Conservation (phyloP, 83 land plant genomes). For the Picea abies region DNA sequence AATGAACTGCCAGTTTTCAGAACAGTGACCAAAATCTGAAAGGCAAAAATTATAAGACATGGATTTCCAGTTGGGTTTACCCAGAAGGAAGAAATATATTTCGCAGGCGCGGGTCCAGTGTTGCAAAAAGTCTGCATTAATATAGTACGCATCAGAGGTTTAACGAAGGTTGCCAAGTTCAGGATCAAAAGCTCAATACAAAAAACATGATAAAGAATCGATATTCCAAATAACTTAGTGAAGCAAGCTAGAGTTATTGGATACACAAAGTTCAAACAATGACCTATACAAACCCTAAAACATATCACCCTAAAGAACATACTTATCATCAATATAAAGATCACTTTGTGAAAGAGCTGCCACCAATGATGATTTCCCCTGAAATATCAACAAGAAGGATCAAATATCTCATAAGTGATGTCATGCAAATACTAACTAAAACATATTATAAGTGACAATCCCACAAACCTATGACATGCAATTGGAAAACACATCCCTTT, state of each 20-base stretch:
- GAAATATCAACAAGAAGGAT: constrained; percentile 12
- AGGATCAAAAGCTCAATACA: not conserved
- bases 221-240: not conserved
- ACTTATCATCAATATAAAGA: constrained; percentile 88
- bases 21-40: not conserved
- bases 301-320: not conserved
- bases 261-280: not conserved
- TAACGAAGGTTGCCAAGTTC: constrained; percentile 10
- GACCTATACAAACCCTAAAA: not conserved
- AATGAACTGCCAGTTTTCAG: too few species aligned
- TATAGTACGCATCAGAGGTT: not conserved
- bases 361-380: constrained; percentile 97
- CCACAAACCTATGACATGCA: too few species aligned
- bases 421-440: too few species aligned
- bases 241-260: too few species aligned
- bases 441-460: too few species aligned
- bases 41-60: not conserved
- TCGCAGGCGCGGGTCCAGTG: constrained; percentile 85
- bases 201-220: not conserved
- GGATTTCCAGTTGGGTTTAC: constrained; percentile 32
- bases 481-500: too few species aligned
- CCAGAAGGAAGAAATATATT: constrained; percentile 95
- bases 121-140: constrained; percentile 88
- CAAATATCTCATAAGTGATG: too few species aligned
- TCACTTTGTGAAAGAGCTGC: constrained; percentile 79